Evolutionary conservation across 768 basidiomycete genomes (phyloP), one percentile per base, ranked within the genome.

Genomic region (Rhodotorula kratochvilovae): DNA sequence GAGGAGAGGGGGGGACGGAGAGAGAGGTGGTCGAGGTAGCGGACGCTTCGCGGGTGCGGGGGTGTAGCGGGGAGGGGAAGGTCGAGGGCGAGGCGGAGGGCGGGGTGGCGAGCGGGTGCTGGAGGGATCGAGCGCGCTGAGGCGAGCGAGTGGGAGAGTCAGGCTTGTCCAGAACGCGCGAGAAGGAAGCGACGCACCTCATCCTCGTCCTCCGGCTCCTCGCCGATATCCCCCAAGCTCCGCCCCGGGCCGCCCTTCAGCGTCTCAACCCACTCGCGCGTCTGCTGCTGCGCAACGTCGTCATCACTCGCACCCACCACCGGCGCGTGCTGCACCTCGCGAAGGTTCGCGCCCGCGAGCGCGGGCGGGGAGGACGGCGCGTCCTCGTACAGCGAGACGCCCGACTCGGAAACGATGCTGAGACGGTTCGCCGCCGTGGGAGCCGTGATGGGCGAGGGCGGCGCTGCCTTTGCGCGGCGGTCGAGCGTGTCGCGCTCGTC

Each of bases 191-290:
- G 5, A 35, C 53, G 42, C 54, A 64, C 63, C 43, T 56, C 63
- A 16, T 66, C 70, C 45, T 71, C 70, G 17, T 43, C 48, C n/a
- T 65, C 68, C 12, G 61, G 59, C 19, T 51, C 61, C 54, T 71
- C 70, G 42, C 55, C 64, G 27, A 71, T 62, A 31, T 62, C 61
- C 48, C 33, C 57, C 27, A 71, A 16, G 16, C 36, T 45, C 10
- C 45, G 7, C 21, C 23, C 35, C 23, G 4, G 12, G 10, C 61
- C 54, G 33, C 16, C 63, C 57, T 61, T 61, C 11, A 71, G 55
- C 29, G 65, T 67, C 11, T 67, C 66, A 13, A 72, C 70, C 70
- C 70, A 72, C 29, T 59, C 35, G 5, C 62, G 39, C 56, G 70
- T 67, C 31, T 67, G 61, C n/a, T 62, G 42, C 16, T 53, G 45